These are phyloP conservation scores for Cutaneotrichosporon cutaneum DNA, from an alignment of 1,284 basidiomycete genomes.

Conservation along the genomic window DNA sequence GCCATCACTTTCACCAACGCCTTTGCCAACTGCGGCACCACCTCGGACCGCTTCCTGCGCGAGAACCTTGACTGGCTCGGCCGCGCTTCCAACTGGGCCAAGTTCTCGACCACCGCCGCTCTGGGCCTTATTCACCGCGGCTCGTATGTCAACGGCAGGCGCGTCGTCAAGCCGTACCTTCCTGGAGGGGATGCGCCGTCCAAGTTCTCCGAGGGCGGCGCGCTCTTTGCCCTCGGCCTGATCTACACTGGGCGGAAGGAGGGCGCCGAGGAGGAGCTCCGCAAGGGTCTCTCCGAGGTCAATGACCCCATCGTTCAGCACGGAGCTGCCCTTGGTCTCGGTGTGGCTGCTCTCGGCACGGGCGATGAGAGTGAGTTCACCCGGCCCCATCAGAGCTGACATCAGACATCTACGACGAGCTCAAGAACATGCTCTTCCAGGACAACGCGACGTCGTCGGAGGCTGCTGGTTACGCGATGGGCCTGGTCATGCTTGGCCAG, in stretches of 20 bases:
- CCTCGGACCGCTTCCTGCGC: slow-evolving; percentile 84
- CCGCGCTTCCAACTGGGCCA: slow-evolving; percentile 92
- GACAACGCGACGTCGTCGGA: slow-evolving; percentile 94
- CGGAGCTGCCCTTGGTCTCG: slow-evolving; percentile 88
- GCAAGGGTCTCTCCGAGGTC: slow-evolving; percentile 60
- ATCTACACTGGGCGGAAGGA: slow-evolving; percentile 70
- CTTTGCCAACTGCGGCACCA: slow-evolving; percentile 92
- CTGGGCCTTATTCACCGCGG: slow-evolving; percentile 96
- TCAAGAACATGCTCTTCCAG: slow-evolving; percentile 81
- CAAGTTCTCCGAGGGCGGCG: slow-evolving; percentile 85
- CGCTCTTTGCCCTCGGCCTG: slow-evolving; percentile 87
- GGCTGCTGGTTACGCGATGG: slow-evolving; percentile 92
- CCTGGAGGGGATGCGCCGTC: slow-evolving; percentile 66
- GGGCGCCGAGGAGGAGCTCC: slow-evolving; percentile 72
- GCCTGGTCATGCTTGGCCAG: slow-evolving; percentile 90
- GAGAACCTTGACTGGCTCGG: slow-evolving; percentile 95
- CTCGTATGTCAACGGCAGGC: slow-evolving; percentile 86
- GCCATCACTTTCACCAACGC: slow-evolving; percentile 93
- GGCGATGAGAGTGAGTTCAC: slow-evolving; percentile 62
- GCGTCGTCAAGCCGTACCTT: slow-evolving; percentile 89
- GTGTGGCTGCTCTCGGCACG: slow-evolving; percentile 88
- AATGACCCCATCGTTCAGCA: slow-evolving; percentile 83
- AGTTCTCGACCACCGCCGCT: slow-evolving; percentile 92
- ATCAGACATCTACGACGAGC: slow-evolving; percentile 79
- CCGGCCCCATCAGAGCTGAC: neutral